Evolutionary conservation across 306 rosid species (phyloP), one percentile per base, ranked within the genome.

Genomic region (Vigna mungo): DNA sequence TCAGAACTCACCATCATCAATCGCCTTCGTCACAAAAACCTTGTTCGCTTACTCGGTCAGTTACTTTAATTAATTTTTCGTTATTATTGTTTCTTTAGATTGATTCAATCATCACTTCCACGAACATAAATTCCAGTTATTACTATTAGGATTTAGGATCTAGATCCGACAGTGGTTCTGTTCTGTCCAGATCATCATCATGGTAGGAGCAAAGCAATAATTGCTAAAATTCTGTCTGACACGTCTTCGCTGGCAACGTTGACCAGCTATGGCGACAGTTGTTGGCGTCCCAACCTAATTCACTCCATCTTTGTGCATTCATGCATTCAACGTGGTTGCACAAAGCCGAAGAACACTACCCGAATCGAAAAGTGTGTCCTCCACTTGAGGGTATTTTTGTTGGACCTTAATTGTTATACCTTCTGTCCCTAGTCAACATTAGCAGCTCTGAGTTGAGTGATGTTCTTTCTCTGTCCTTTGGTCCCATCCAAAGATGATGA

Each of bases 1-100:
- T 77, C 95, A 65, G 97, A 92, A 82, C 91, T 92, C 52, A 84
- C 86, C 44, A 92, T 92, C 2, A 92, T 92, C 72, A 92, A 92
- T 43, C 94, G 97, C 4, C 95, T 92, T 13, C 97, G 97, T 52
- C 97, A 92, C 30, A 92, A 79, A 17, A 92, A 92, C 76, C 88
- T 92, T 7, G 97, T 92, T 41, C 82, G 80, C 0, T 77, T 92
- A 53, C 86, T 84, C 3, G 94, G 94, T 90, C 75, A 68, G 5
- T 71, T 66, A 68, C 3, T 71, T 71, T 3, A 48, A 41, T 67
- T 7, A 7, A 6, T 63, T 63, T 67, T 5, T 21, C 15, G 0
- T 37, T 51, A 10, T 65, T 1, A 25, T 13, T 14, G 15, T 54
- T 77, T 70, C 16, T 25, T 6, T 58, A 58, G 59, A n/a, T 74